Percentiles rank a stretch among this genome's conserved stretches.
Conservation (phyloP, 2,329 filamentous ascomycete species). For the Fusarium sp. region DNA sequence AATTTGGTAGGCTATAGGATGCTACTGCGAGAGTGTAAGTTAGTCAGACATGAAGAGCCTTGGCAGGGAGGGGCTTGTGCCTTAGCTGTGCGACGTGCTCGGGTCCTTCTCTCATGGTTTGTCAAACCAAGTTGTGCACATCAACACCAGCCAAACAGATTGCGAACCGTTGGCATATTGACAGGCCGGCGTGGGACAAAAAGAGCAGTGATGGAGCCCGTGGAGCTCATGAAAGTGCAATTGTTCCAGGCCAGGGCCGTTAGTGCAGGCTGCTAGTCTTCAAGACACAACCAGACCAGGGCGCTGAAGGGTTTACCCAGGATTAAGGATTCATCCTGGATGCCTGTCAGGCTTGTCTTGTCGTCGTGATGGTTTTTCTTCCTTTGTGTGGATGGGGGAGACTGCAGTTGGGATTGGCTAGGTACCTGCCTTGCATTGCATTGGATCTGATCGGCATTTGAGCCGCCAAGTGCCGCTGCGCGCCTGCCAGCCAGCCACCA, state of each 20-base stretch:
- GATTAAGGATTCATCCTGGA: constrained; percentile 22
- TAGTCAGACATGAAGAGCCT: constrained; percentile 2
- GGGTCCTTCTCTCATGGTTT: constrained; percentile 17
- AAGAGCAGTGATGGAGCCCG: constrained; percentile 26
- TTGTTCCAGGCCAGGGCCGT: constrained; percentile 2
- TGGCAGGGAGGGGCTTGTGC: constrained; percentile 1
- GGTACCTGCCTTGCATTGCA: constrained; percentile 21
- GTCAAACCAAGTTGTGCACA: background rate
- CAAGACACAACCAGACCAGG: constrained; percentile 16
- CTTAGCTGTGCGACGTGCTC: background rate
- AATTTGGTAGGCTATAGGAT: background rate
- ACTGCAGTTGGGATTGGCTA: constrained; percentile 36
- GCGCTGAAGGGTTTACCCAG: constrained; percentile 1
- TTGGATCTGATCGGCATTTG: constrained; percentile 36
- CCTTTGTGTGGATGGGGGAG: constrained; percentile 22
- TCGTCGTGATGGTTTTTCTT: constrained; percentile 16
- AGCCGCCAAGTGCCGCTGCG: constrained; percentile 39
- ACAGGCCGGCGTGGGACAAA: constrained; percentile 22
- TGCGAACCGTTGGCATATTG: constrained; percentile 12
- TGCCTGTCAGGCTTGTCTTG: too few species aligned
- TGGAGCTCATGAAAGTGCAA: constrained; percentile 17
- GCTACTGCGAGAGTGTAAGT: constrained; percentile 7
- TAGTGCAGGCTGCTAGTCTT: constrained; percentile 2
- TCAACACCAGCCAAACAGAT: constrained; percentile 6
- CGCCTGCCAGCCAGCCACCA: constrained; percentile 14